Conservation (phyloP, 371 early-diverging fungal genomes). For the Mucor velutinosus region DNA sequence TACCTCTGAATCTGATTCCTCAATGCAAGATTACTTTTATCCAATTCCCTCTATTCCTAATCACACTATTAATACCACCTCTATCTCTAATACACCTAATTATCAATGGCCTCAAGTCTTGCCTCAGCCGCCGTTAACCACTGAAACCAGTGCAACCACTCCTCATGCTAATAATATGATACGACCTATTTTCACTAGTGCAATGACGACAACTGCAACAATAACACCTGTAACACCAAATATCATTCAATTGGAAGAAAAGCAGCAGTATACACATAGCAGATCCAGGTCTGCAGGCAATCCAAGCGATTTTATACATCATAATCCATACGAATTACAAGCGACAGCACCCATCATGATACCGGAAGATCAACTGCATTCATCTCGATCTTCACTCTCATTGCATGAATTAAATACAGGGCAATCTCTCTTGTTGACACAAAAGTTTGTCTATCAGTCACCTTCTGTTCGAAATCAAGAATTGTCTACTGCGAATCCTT, state of each 20-base stretch:
- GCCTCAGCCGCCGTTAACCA: neutral
- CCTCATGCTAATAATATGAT: neutral
- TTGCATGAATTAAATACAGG: conserved; percentile 43
- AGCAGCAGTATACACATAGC: conserved; percentile 29
- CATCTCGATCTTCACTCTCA: conserved; percentile 26
- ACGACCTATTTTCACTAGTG: conserved; percentile 1
- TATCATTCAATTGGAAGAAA: conserved; percentile 5
- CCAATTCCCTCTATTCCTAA: neutral
- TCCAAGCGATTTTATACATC: conserved; percentile 19
- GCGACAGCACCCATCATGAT: neutral
- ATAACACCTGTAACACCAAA: conserved; percentile 16
- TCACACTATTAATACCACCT: neutral
- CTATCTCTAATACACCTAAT: conserved; percentile 1
- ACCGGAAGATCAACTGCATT: conserved; percentile 12
- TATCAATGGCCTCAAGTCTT: neutral
- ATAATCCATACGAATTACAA: conserved; percentile 7
- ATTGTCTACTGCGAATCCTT: conserved; percentile 12
- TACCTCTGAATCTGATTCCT: neutral
- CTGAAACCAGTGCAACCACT: neutral
- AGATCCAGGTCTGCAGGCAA: conserved; percentile 40
- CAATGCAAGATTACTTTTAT: conserved; percentile 5
- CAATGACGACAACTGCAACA: conserved; percentile 9
- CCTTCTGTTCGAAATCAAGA: conserved; percentile 19
- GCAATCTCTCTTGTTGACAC: conserved; percentile 40
- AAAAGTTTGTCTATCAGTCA: conserved; percentile 42